These are phyloP conservation scores for Leishmania braziliensis DNA, from an alignment of 208 protist species.

Conservation along the genomic window DNA sequence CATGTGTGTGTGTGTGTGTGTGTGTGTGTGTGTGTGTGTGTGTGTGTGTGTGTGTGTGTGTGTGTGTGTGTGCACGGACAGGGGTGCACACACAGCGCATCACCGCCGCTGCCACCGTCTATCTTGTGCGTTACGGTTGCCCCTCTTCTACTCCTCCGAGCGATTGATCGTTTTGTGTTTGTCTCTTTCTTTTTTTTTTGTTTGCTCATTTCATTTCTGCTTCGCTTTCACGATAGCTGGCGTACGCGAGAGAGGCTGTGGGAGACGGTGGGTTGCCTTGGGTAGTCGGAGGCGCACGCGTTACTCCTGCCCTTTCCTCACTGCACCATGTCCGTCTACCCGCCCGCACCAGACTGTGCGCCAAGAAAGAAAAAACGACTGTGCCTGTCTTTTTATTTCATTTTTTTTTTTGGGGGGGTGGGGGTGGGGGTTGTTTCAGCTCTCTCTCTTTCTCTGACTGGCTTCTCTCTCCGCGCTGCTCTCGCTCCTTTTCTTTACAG, in stretches of 20 bases:
- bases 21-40: not conserved
- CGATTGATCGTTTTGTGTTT: not conserved
- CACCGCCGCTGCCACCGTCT: not conserved
- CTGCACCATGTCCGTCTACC: not conserved
- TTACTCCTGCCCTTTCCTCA: not conserved
- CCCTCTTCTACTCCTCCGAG: not conserved
- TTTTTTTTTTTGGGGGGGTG: not conserved
- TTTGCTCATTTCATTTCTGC: not conserved
- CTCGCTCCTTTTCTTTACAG: slow-evolving; percentile 15
- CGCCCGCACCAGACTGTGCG: not conserved
- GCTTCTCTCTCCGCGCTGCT: slow-evolving; percentile 1
- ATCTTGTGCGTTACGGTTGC: slow-evolving; percentile 5
- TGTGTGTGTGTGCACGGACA: not conserved
- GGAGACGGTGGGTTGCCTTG: not conserved
- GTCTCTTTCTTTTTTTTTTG: slow-evolving; percentile 4
- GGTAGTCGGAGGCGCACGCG: not conserved
- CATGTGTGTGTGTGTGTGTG: not conserved
- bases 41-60: not conserved
- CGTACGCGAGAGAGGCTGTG: not conserved
- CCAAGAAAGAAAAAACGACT: not conserved
- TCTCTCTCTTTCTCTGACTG: not conserved
- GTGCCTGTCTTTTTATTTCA: not conserved
- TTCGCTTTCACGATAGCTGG: not conserved
- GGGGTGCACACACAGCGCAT: not conserved
- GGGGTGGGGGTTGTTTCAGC: not conserved